phyloP scores from a whole-genome alignment of 768 basidiomycete genomes.

The Russula foetens region DNA sequence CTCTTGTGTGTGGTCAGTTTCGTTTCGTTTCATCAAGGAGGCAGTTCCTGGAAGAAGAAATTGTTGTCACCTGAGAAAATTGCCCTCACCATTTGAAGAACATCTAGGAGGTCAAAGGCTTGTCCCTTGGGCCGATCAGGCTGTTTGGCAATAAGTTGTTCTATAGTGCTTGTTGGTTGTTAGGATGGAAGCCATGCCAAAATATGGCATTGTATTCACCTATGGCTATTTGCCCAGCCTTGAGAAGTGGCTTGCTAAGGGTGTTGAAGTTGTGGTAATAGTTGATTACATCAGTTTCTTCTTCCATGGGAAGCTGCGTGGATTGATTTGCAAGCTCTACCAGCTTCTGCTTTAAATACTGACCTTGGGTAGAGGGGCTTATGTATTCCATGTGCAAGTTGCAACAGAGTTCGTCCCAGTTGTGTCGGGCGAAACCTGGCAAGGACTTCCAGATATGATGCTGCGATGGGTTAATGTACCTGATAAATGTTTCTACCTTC shows the following conservation, averaged over 20 bases:
- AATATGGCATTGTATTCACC: not conserved
- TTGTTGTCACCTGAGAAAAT: too few relatives aligned
- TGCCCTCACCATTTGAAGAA: too few relatives aligned
- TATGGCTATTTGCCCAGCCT: not conserved
- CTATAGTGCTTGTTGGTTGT: too few relatives aligned
- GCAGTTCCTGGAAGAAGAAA: too few relatives aligned
- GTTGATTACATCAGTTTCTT: not conserved
- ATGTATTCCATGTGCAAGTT: not conserved
- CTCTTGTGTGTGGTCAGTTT: too few relatives aligned
- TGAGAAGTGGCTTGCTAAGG: not conserved
- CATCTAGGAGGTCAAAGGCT: too few relatives aligned
- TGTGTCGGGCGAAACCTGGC: not conserved
- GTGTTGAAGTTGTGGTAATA: not conserved
- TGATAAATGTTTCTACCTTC: not conserved
- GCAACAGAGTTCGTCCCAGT: not conserved
- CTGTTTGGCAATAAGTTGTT: too few relatives aligned
- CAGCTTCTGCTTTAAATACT: not conserved
- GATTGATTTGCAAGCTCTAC: not conserved
- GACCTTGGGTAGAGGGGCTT: rapidly evolving
- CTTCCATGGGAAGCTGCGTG: not conserved
- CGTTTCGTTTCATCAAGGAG: too few relatives aligned
- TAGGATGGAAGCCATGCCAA: too few relatives aligned
- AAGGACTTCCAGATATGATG: not conserved
- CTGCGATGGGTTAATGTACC: not conserved
- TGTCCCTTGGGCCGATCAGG: too few relatives aligned